Conservation (phyloP, 768 basidiomycete species). For the Lactifluus subvellereus region DNA sequence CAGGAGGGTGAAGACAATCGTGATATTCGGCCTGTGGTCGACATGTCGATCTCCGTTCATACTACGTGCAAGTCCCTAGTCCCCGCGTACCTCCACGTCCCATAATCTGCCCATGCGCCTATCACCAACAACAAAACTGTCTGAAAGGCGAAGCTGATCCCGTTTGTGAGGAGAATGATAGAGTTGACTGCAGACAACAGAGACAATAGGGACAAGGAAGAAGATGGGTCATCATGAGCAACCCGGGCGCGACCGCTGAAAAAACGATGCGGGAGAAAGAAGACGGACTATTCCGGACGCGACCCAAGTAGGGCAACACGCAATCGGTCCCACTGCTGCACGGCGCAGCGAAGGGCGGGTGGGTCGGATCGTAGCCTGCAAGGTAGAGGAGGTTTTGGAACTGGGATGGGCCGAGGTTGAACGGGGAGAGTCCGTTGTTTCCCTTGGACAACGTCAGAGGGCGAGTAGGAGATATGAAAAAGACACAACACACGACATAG, state of each 20-base stretch:
- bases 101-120: constrained; percentile 80
- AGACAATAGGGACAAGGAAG: not conserved
- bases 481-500: constrained; percentile 37
- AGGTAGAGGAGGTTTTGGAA: constrained; percentile 69
- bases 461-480: not conserved
- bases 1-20: constrained; percentile 64
- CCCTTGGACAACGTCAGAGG: constrained; percentile 34
- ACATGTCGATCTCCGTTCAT: not conserved
- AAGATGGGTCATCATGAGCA: not conserved
- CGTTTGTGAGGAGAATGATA: constrained; percentile 72
- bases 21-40: constrained; percentile 58
- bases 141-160: constrained; percentile 74
- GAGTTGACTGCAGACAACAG: constrained; percentile 50
- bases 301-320: constrained; percentile 61
- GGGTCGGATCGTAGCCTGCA: constrained; percentile 65
- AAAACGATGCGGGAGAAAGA: not conserved
- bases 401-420: constrained; percentile 70
- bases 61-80: not conserved
- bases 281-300: constrained; percentile 50
- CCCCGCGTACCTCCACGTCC: constrained; percentile 57
- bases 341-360: constrained; percentile 46
- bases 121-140: constrained; percentile 57
- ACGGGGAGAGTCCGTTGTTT: constrained; percentile 62
- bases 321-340: constrained; percentile 49
- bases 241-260: not conserved